Percentiles rank a stretch among this genome's conserved stretches.
Conservation (phyloP, 441 rosid genomes). For the Mallotus japonicus region DNA sequence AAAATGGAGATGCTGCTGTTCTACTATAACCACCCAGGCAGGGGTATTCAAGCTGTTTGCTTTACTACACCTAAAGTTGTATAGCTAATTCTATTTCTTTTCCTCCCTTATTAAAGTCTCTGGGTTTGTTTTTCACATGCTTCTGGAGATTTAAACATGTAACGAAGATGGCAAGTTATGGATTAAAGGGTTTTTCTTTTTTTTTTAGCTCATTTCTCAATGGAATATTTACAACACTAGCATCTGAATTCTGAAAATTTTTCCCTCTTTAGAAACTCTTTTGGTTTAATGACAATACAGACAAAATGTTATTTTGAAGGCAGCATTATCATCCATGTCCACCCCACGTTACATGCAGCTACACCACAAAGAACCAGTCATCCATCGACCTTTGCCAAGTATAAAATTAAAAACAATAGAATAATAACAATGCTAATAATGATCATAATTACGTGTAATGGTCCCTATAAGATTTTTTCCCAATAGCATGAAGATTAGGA, state of each 20-base stretch:
- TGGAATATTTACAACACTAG: too few relatives aligned
- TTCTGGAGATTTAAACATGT: background rate
- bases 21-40: background rate
- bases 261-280: too few relatives aligned
- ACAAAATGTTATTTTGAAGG: too few relatives aligned
- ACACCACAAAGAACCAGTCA: background rate
- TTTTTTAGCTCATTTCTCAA: background rate
- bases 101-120: background rate
- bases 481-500: background rate
- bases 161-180: background rate
- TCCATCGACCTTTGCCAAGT: background rate
- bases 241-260: too few relatives aligned
- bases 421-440: background rate
- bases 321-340: background rate
- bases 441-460: background rate
- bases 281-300: too few relatives aligned
- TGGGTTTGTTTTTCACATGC: constrained; percentile 8
- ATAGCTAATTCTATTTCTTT: constrained; percentile 16
- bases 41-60: constrained; percentile 10
- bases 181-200: background rate
- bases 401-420: background rate
- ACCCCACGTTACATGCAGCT: background rate
- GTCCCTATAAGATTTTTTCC: background rate
- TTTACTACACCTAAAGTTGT: constrained; percentile 6
- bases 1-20: constrained; percentile 20